Percentiles rank a stretch among this genome's conserved stretches.
These are phyloP conservation scores for Mycena capillaripes DNA, from an alignment of 768 basidiomycete species.

Conservation along the genomic window DNA sequence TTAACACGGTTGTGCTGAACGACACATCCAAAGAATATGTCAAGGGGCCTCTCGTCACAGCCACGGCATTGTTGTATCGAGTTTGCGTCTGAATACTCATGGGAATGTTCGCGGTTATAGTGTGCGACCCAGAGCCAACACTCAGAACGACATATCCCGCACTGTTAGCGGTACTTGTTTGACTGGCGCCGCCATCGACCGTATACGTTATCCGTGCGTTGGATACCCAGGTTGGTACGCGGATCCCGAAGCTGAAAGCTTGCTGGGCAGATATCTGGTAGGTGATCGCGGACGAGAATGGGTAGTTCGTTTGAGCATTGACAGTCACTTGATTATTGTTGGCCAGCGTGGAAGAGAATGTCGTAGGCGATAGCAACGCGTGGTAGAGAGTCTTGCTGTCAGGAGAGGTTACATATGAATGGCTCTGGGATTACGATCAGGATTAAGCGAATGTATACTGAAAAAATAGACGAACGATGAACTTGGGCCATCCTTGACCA, in stretches of 20 bases:
- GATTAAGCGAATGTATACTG: background rate
- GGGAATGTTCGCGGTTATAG: constrained; percentile 19
- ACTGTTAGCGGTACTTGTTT: constrained; percentile 23
- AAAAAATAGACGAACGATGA: constrained; percentile 16
- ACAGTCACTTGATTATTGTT: constrained; percentile 30
- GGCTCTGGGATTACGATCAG: constrained; percentile 11
- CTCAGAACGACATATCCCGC: constrained; percentile 31
- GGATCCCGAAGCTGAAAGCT: constrained; percentile 31
- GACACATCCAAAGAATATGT: constrained; percentile 22
- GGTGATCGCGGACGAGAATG: constrained; percentile 26
- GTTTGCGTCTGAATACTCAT: constrained; percentile 28
- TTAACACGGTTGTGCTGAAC: constrained; percentile 6
- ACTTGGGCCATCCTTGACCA: constrained; percentile 36
- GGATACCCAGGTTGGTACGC: constrained; percentile 29
- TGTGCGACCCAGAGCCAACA: constrained; percentile 25
- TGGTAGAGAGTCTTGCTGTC: constrained; percentile 32
- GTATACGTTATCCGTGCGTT: constrained; percentile 20
- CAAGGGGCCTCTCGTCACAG: constrained; percentile 31
- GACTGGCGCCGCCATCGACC: constrained; percentile 23
- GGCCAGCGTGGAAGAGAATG: constrained; percentile 26
- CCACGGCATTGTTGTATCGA: constrained; percentile 21
- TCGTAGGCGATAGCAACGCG: constrained; percentile 31
- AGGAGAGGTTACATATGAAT: constrained; percentile 31
- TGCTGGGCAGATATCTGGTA: constrained; percentile 23
- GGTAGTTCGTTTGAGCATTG: constrained; percentile 31